These are phyloP conservation scores for Phlegmacium glaucopus DNA, from an alignment of 768 basidiomycete species.

Conservation along the genomic window DNA sequence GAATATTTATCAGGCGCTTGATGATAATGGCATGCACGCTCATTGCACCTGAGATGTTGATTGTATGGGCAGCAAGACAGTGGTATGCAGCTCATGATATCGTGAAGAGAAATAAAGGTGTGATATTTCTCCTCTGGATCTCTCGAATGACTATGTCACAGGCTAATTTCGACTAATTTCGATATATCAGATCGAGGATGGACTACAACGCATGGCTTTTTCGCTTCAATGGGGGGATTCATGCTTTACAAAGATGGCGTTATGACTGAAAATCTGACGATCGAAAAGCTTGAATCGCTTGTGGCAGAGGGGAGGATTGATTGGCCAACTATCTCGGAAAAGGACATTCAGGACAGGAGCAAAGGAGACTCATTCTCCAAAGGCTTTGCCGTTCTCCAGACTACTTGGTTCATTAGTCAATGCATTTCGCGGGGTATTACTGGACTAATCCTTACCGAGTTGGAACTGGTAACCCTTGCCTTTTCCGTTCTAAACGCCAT, in stretches of 20 bases:
- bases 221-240: constrained; percentile 11
- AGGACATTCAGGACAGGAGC: no score
- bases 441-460: no score
- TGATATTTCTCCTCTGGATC: neutral
- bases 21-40: no score
- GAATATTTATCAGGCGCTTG: no score
- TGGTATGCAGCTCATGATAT: constrained; percentile 4
- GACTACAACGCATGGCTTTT: constrained; percentile 8
- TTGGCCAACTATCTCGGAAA: no score
- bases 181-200: constrained; percentile 2
- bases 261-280: constrained; percentile 1
- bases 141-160: no score
- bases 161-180: neutral
- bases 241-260: neutral
- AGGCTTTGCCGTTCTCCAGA: no score
- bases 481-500: constrained; percentile 25
- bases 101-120: neutral
- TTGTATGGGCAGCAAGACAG: constrained; percentile 8
- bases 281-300: constrained; percentile 5
- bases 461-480: constrained; percentile 34
- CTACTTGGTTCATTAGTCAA: no score
- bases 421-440: no score
- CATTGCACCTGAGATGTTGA: no score
- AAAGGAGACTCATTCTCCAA: no score
- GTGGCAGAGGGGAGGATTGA: constrained; percentile 3